These are phyloP conservation scores for Vigna angularis DNA, from an alignment of 306 rosid genomes.

Conservation along the genomic window DNA sequence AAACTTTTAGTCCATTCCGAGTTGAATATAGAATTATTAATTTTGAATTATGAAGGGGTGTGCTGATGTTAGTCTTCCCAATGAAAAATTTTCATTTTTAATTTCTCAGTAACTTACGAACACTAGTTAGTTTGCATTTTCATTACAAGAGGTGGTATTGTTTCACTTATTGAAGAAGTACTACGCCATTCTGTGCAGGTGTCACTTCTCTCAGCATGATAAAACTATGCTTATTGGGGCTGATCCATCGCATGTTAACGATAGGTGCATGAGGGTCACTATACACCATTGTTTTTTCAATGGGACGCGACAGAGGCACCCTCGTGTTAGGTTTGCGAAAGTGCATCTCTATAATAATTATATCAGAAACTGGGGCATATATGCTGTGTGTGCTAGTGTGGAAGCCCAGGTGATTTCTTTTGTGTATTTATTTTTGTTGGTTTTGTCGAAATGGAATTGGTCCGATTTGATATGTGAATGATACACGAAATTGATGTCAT, in stretches of 20 bases:
- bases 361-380: conserved; percentile 96
- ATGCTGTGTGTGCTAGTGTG: conserved; percentile 98
- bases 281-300: conserved; percentile 97
- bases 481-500: conserved; percentile 12
- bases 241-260: conserved; percentile 76
- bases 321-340: conserved; percentile 87
- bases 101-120: too few relatives aligned
- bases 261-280: conserved; percentile 87
- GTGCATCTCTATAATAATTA: conserved; percentile 92
- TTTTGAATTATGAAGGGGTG: too few relatives aligned
- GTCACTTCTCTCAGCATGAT: conserved; percentile 85
- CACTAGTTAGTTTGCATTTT: too few relatives aligned
- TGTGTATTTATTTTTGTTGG: not conserved
- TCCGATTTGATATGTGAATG: conserved; percentile 4
- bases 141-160: too few relatives aligned
- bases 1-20: too few relatives aligned
- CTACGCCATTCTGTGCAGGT: conserved; percentile 57
- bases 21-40: too few relatives aligned
- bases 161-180: conserved; percentile 22
- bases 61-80: too few relatives aligned
- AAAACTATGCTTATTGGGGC: conserved; percentile 94
- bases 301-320: conserved; percentile 94
- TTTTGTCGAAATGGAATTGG: conserved; percentile 21
- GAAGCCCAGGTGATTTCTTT: conserved; percentile 77
- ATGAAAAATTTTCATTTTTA: too few relatives aligned